A percentile compares a stretch with the other conserved stretches of the same genome.
Conservation (phyloP, 2,329 filamentous ascomycete genomes). For the Dactylellina cionopaga region DNA sequence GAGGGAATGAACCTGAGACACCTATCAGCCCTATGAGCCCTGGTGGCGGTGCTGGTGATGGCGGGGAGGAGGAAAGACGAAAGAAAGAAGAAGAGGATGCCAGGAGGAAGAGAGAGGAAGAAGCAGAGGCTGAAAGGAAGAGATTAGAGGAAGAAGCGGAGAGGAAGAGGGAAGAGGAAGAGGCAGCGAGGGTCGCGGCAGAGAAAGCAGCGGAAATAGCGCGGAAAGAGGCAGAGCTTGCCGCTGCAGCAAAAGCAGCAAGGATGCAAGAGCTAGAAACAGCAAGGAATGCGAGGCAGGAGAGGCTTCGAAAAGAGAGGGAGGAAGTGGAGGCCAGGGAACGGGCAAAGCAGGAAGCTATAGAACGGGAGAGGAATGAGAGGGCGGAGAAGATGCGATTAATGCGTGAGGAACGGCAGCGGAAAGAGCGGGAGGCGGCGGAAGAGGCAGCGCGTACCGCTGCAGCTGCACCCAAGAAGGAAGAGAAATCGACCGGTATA, state of each 20-base stretch:
- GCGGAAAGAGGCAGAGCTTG: conserved; percentile 14
- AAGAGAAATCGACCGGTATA: conserved; percentile 38
- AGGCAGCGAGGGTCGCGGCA: conserved; percentile 5
- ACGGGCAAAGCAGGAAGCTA: conserved; percentile 14
- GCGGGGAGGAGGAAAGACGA: conserved; percentile 28
- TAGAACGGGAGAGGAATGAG: conserved; percentile 19
- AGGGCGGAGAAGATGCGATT: conserved; percentile 16
- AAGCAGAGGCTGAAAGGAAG: conserved; percentile 17
- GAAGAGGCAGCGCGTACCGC: conserved; percentile 26
- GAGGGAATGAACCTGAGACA: conserved; percentile 34
- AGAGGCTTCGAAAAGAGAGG: conserved; percentile 24
- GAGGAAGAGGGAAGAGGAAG: conserved; percentile 11
- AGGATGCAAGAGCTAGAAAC: conserved; percentile 9
- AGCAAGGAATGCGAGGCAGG: neutral
- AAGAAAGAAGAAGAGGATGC: conserved; percentile 39
- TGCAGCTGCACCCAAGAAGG: conserved; percentile 26
- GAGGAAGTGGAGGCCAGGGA: conserved; percentile 28
- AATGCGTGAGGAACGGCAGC: conserved; percentile 10
- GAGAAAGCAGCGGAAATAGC: conserved; percentile 18
- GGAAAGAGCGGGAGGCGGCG: conserved; percentile 24
- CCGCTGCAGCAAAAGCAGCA: conserved; percentile 10
- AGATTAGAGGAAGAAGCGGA: conserved; percentile 27
- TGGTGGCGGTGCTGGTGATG: conserved; percentile 32
- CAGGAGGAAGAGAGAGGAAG: conserved; percentile 16
- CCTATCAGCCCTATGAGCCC: conserved; percentile 35